Conservation (phyloP, 306 rosid genomes). For the Astragalus membranaceus region DNA sequence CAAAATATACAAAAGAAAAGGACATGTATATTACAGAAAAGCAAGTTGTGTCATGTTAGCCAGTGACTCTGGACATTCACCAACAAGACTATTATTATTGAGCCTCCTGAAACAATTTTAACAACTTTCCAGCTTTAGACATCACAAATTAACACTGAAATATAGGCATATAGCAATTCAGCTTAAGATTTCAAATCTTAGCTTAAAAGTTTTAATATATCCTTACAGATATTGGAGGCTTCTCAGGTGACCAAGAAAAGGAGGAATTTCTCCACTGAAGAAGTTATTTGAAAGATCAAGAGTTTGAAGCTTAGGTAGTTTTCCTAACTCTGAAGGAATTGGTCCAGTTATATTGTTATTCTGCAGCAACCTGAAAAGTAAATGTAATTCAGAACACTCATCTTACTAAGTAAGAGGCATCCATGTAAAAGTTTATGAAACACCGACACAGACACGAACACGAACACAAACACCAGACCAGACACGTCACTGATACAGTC, state of each 20-base stretch:
- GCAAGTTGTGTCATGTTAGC: constrained; percentile 86
- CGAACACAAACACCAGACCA: too few species aligned
- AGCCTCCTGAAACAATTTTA: constrained; percentile 68
- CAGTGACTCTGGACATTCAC: constrained; percentile 61
- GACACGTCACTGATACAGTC: too few species aligned
- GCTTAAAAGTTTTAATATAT: neutral
- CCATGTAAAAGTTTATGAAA: neutral
- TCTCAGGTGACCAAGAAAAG: constrained; percentile 60
- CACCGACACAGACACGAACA: too few species aligned
- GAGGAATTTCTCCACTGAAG: constrained; percentile 68
- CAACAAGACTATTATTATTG: constrained; percentile 80
- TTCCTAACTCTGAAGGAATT: constrained; percentile 71
- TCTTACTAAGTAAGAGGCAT: constrained; percentile 16
- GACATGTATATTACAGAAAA: constrained; percentile 63
- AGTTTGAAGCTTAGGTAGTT: constrained; percentile 77
- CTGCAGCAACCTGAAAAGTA: constrained; percentile 76
- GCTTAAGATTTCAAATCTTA: neutral
- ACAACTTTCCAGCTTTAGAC: constrained; percentile 19
- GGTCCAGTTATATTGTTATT: constrained; percentile 84
- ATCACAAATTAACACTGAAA: neutral
- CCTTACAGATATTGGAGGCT: constrained; percentile 82
- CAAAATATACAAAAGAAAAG: constrained; percentile 19
- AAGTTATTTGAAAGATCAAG: constrained; percentile 84
- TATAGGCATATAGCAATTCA: neutral
- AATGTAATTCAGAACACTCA: constrained; percentile 9